Evolutionary conservation across 306 rosid genomes (phyloP), one percentile per base, ranked within the genome.

Genomic region (Quercus bicolor): DNA sequence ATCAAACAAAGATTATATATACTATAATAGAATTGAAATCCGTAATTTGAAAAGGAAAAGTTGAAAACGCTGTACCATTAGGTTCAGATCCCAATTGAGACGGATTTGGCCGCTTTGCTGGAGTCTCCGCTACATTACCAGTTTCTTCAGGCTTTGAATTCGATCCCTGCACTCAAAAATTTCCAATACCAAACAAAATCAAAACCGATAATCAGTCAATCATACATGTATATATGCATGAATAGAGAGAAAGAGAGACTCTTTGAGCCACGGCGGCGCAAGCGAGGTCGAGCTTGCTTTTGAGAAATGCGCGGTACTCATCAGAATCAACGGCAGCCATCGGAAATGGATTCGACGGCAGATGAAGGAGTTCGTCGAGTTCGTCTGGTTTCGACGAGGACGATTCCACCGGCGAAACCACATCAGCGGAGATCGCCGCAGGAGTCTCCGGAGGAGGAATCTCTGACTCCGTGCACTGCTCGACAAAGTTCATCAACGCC

Each of bases 261-360:
- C 89, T 85, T 61, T 74, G 82, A 60, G 91, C 91, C 26, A 72
- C 89, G 9, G 89, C 88, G 40, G 91, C 91, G 76, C 91, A 88
- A 72, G 89, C 91, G 65, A 86, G 78, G 72, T 84, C 78, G 69
- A 88, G 91, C 81, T 77, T 85, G 80, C 73, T 88, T 66, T 88
- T 86, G 60, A 88, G 86, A 53, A 88, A 55, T 34, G 74, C 55
- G 12, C 75, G 91, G 29, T 84, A 84, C 80, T 75, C 82, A 48
- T 81, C 89, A 54, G 85, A 79, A 68, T 66, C 56, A 52, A 5
- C 24, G 69, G 45, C 69, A 62, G 54, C 70, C 66, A 43, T 75
- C 65, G 78, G 26, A 11, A 56, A 51, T 16, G 77, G 82, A 80
- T 78, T 81, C 82, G 59, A 75, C 77, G 77, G 69, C 72, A 55